phyloP scores from a whole-genome alignment of 441 rosid species.

The Sinapis alba region DNA sequence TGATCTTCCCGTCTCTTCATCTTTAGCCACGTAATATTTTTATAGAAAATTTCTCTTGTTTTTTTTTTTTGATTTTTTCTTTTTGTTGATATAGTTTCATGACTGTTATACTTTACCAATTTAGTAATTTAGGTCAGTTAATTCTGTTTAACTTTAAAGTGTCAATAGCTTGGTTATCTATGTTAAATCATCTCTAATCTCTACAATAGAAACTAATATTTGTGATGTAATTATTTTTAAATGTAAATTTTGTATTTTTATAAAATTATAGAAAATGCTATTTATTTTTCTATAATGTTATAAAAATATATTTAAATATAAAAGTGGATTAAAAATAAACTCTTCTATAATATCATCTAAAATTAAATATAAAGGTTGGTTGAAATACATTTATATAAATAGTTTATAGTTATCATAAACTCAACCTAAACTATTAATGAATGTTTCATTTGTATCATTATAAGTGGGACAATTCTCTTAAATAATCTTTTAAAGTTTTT shows the following conservation, averaged over 20 bases:
- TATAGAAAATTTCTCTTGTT: too few relatives aligned
- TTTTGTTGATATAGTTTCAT: background rate
- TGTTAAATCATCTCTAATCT: background rate
- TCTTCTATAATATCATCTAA: background rate
- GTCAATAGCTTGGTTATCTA: background rate
- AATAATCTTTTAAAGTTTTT: too few relatives aligned
- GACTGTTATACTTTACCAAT: background rate
- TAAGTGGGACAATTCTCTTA: too few relatives aligned
- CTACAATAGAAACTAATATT: background rate
- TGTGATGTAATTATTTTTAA: background rate
- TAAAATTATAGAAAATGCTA: too few relatives aligned
- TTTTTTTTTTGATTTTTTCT: background rate
- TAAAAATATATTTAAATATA: too few relatives aligned
- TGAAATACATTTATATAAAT: background rate
- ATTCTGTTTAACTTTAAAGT: background rate
- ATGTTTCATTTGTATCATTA: too few relatives aligned
- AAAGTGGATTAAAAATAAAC: background rate
- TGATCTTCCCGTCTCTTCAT: slow-evolving; percentile 6
- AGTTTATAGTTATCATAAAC: background rate
- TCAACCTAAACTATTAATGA: background rate
- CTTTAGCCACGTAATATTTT: slow-evolving; percentile 16
- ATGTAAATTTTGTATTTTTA: too few relatives aligned
- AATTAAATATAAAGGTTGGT: too few relatives aligned
- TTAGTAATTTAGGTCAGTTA: background rate
- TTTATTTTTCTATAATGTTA: too few relatives aligned